Evolutionary conservation across 1,139 yeast genomes (phyloP).

Genomic region (Magnusiomyces sp.): DNA sequence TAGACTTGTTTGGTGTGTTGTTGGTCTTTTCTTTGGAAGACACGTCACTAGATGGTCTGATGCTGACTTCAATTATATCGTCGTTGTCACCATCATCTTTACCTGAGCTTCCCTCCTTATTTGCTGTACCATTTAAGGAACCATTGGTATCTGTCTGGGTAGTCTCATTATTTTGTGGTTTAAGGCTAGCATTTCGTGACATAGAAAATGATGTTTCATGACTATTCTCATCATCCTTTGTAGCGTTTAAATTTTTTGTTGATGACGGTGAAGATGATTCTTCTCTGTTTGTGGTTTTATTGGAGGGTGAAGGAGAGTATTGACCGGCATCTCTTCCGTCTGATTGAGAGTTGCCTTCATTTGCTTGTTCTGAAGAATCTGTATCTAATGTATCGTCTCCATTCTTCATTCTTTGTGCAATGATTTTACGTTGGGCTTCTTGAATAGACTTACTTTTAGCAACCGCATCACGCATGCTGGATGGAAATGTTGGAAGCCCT

Average conservation of each 20-base stretch:
- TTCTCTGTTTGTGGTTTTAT: background rate
- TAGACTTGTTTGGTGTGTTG: background rate
- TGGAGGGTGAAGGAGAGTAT: no score
- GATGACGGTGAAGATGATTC: background rate
- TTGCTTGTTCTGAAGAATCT: background rate
- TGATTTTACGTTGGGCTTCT: conserved; percentile 30
- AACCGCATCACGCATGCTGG: conserved; percentile 12
- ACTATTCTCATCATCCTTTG: background rate
- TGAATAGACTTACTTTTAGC: conserved; percentile 22
- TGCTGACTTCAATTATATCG: conserved; percentile 4
- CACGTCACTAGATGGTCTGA: background rate
- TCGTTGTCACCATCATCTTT: conserved; percentile 3
- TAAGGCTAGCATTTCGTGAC: no score
- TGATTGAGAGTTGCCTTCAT: background rate
- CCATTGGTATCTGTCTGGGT: no score
- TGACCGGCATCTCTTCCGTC: background rate
- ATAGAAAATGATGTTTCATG: background rate
- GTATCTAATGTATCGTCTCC: background rate
- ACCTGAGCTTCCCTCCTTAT: no score
- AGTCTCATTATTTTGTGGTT: background rate
- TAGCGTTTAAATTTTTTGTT: no score
- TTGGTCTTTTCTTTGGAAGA: conserved; percentile 2
- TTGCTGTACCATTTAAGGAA: no score
- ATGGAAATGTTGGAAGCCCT: conserved; percentile 28
- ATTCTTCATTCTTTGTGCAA: conserved; percentile 22